Percentiles rank a stretch among this genome's conserved stretches.
Conservation (phyloP, 495 filamentous ascomycete genomes). For the Penicillium pulvis region DNA sequence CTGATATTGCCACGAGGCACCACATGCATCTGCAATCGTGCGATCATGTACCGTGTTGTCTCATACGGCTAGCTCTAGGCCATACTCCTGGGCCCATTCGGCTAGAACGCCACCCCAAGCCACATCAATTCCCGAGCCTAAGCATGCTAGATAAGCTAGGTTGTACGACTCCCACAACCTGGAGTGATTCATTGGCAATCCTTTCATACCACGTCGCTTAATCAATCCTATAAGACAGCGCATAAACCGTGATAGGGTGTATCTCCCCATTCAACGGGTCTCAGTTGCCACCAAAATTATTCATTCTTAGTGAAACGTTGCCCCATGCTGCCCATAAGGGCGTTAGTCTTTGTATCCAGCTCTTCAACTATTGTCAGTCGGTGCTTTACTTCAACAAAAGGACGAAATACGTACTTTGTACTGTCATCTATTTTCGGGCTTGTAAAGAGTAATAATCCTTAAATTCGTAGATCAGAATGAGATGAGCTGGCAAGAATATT, state of each 20-base stretch:
- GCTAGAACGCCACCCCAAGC: background rate
- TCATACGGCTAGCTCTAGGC: background rate
- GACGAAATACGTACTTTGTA: background rate
- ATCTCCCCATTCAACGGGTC: background rate
- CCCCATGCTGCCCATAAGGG: background rate
- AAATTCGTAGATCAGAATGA: conserved; percentile 6
- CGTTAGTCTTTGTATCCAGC: conserved; percentile 3
- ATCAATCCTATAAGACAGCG: too few relatives aligned
- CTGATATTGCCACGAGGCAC: background rate
- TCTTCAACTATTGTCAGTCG: background rate
- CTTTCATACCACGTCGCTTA: too few relatives aligned
- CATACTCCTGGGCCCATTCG: background rate
- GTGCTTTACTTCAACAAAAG: background rate
- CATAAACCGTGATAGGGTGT: too few relatives aligned
- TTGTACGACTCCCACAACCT: background rate
- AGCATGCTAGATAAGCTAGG: background rate
- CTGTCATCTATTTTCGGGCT: conserved; percentile 3
- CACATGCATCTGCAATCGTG: background rate
- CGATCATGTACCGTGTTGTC: too few relatives aligned
- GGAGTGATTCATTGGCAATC: too few relatives aligned
- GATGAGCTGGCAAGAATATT: background rate
- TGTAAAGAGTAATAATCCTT: conserved; percentile 7
- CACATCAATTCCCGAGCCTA: background rate
- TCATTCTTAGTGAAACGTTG: conserved; percentile 2
- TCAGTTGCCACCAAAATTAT: conserved; percentile 3